Conservation (phyloP, 495 filamentous ascomycete species). For the Aspergillus kassunensis region DNA sequence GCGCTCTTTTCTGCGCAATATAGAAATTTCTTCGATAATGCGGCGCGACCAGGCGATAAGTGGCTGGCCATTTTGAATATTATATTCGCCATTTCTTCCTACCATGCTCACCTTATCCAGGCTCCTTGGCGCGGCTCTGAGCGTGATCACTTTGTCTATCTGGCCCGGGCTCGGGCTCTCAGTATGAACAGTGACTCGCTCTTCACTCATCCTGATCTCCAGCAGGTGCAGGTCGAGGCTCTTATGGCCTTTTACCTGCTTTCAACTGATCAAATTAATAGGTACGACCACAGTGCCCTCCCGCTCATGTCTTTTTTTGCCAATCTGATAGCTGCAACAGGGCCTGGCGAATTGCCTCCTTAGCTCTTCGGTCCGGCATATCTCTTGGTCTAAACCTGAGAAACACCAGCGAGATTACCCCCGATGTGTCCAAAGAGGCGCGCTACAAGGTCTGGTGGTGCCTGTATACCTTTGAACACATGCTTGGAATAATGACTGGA, state of each 20-base stretch:
- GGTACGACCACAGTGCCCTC: conserved; percentile 44
- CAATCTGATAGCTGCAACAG: conserved; percentile 30
- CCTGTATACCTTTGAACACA: conserved; percentile 57
- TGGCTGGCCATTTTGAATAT: conserved; percentile 64
- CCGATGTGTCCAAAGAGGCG: conserved; percentile 55
- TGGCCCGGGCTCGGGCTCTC: conserved; percentile 56
- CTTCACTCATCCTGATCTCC: conserved; percentile 56
- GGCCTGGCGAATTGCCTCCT: conserved; percentile 59
- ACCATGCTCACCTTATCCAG: conserved; percentile 52
- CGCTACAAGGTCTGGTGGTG: conserved; percentile 66
- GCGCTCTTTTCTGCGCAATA: conserved; percentile 44
- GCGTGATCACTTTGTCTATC: conserved; percentile 56
- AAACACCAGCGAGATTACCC: conserved; percentile 48
- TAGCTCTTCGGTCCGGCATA: conserved; percentile 58
- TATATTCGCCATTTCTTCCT: conserved; percentile 61
- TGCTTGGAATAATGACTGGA: conserved; percentile 61
- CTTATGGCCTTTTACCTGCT: conserved; percentile 61
- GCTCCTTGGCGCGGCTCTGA: conserved; percentile 47
- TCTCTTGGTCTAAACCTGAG: conserved; percentile 63
- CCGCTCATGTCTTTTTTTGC: neutral
- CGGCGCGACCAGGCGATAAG: conserved; percentile 42
- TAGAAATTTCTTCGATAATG: conserved; percentile 38
- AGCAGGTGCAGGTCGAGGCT: conserved; percentile 58
- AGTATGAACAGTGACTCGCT: conserved; percentile 51
- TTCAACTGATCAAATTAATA: conserved; percentile 57